Percentiles rank a stretch among this genome's conserved stretches.
Evolutionary conservation across 2,329 filamentous ascomycete species (phyloP).

Genomic region (Elsinoe batatas): DNA sequence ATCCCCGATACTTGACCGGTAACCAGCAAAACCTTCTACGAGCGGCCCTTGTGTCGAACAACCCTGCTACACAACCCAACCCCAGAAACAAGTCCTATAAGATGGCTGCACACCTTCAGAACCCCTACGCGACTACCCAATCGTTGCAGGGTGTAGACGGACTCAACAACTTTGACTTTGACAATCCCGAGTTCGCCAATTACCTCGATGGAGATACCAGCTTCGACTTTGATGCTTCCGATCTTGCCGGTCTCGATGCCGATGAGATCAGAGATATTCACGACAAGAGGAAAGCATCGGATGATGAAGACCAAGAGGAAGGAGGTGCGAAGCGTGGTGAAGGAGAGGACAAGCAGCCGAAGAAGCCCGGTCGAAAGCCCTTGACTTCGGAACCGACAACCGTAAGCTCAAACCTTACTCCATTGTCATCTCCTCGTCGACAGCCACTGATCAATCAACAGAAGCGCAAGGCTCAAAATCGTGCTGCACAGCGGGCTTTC

Average conservation of each 20-base stretch:
- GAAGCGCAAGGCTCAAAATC: conserved; percentile 94
- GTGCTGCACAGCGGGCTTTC: conserved; percentile 86
- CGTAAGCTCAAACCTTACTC: conserved; percentile 49
- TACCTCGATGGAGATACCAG: conserved; percentile 66
- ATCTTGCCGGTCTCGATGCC: conserved; percentile 44
- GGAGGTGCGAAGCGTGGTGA: conserved; percentile 68
- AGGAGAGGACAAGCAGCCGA: conserved; percentile 72
- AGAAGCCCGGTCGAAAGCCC: conserved; percentile 95
- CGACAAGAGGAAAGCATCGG: conserved; percentile 63
- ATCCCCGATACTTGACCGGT: conserved; percentile 31
- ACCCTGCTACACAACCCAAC: conserved; percentile 15
- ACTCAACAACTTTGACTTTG: conserved; percentile 21
- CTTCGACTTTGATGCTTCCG: conserved; percentile 63
- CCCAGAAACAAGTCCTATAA: neutral
- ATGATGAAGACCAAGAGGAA: conserved; percentile 54
- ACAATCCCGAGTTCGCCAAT: conserved; percentile 52
- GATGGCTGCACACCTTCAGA: conserved; percentile 4
- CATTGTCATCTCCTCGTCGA: neutral
- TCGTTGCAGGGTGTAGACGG: neutral
- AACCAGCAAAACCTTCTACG: conserved; percentile 40
- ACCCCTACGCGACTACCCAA: neutral
- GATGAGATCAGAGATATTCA: conserved; percentile 42
- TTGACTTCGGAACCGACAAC: conserved; percentile 91
- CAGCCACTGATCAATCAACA: conserved; percentile 28
- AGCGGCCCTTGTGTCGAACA: conserved; percentile 39